Evolutionary conservation across 345 rosid species (phyloP).

Genomic region (Brassica nigra): DNA sequence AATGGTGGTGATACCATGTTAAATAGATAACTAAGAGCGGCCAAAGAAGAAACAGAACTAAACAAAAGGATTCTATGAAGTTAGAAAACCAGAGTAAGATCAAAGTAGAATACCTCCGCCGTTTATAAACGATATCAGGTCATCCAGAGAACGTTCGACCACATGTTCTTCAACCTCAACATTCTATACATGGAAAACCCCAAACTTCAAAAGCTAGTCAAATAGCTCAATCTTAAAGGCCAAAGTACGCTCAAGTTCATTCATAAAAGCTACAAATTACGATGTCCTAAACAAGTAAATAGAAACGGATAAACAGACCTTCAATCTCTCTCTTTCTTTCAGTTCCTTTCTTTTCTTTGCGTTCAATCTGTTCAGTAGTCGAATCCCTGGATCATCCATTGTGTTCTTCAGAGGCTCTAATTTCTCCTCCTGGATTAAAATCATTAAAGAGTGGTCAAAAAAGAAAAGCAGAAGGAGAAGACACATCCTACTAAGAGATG

Average conservation of each 20-base stretch:
- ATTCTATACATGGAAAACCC: conserved; percentile 50
- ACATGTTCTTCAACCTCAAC: conserved; percentile 72
- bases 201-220: conserved; percentile 25
- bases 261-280: conserved; percentile 16
- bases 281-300: not conserved
- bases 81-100: conserved; percentile 13
- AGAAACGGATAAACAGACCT: conserved; percentile 48
- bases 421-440: conserved; percentile 72
- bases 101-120: conserved; percentile 59
- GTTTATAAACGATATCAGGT: conserved; percentile 79
- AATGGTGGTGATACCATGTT: not conserved
- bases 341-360: conserved; percentile 86
- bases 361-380: conserved; percentile 75
- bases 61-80: not conserved
- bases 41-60: conserved; percentile 11
- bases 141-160: conserved; percentile 90
- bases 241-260: not conserved
- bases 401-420: conserved; percentile 85
- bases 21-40: conserved; percentile 1
- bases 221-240: conserved; percentile 15
- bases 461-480: conserved; percentile 22
- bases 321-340: conserved; percentile 70
- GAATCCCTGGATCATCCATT: conserved; percentile 84
- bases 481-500: conserved; percentile 17
- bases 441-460: not conserved